Evolutionary conservation across 805 yeast species (phyloP), one percentile per base, ranked within the genome.

Genomic region (Yamadazyma phyllophila): DNA sequence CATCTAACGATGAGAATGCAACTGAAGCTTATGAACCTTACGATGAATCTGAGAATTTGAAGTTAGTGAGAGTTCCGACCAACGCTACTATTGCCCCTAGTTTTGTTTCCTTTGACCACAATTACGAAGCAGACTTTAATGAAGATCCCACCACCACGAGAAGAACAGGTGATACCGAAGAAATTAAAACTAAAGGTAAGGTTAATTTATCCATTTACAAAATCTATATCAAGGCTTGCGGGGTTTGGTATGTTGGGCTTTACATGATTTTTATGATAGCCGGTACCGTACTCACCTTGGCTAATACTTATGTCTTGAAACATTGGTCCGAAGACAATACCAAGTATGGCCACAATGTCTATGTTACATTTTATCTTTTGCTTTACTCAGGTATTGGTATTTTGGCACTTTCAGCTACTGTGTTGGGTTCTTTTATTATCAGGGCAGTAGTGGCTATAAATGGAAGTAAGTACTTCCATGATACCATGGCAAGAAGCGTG

Each of bases 321-420:
- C 49, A 53, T 35, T 69, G 74, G 74, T 67, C 74, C 2, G 71
- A 68, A 44, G 45, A 49, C 27, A 67, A 66, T 42, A 48, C 56
- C 15, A 46, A 45, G 17, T 49, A 45, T 10, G 65, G 65, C 5
- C 39, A 51, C 41, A 67, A 64, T 41, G 60, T 60, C 14, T 32
- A 52, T 11, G 59, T 67, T 2, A 45, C 47, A 1, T 54, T 52
- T 43, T 67, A 50, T 52, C 57, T 69, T 41, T 41, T 57, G 1
- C 12, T 59, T 6, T 69, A 67, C 43, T 55, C 62, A 3, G 47
- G 44, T 13, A 47, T 63, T 16, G 71, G 71, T n/a, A 43, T 66
- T 30, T 44, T 55, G 8, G 61, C 63, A 8, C 63, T 66, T 10
- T 41, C 62, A 14, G 51, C 64, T 12, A 49, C 59, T 1, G 60